Evolutionary conservation across 108 stramenopile genomes (phyloP), one percentile per base, ranked within the genome.

Genomic region (Epithemia pelagica): DNA sequence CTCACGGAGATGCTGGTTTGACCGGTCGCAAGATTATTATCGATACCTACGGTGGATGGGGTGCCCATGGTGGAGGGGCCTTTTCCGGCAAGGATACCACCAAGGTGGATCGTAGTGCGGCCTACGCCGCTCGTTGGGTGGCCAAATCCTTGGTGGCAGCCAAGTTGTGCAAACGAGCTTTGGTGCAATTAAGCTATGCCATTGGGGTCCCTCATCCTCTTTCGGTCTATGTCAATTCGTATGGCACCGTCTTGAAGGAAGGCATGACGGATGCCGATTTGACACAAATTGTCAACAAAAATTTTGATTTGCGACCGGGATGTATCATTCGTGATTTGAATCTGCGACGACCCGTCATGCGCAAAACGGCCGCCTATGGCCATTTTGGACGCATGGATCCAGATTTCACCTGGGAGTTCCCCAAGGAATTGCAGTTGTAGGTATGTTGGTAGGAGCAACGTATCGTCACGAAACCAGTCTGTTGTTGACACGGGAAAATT

Each of bases 11-110:
- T 81, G 95, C 97, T 31, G 95, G 97, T 58, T 83, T 98, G 23
- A 96, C 97, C 53, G 97, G 97, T 71, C 92, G 97, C 63, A 98
- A 98, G 84, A 96, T 98, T 64, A 96, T 98, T 82, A 96, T 96
- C 75, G 97, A 98, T 76, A 98, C 95, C 68, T 98, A 98, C 79
- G 97, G 97, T 59, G 97, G 97, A 70, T 98, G 97, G 97, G 97
- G 96, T 57, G 95, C 97, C 52, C 97, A 98, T 74, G 97, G 97
- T 66, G 97, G 97, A 53, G 97, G 97, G 60, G 96, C 97, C 64
- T 96, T 96, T 85, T 96, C 95, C 37, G 97, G 97, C 62, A 97
- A 97, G 87, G 97, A 96, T 77, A 91, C 95, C 60, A 96, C 96
- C 84, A 97, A 96, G 89, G 91, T 97, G 64, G 95, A 96, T 74